A percentile compares a stretch with the other conserved stretches of the same genome.
Conservation (phyloP, 208 protist species). For the Novymonas esmeraldas region DNA sequence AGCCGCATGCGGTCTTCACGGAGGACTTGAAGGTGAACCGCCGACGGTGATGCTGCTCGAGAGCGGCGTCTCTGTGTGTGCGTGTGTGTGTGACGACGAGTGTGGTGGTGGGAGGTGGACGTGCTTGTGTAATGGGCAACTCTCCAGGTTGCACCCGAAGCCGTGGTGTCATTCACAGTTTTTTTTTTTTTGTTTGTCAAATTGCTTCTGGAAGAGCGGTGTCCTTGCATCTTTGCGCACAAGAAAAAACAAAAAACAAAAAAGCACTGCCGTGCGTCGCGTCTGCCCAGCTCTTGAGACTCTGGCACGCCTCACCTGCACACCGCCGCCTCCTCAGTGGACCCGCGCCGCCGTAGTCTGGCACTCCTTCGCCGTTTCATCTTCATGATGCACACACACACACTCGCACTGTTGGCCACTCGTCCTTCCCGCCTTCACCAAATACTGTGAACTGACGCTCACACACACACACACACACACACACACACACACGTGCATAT, state of each 20-base stretch:
- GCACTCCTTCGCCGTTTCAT: no score
- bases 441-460: background rate
- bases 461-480: background rate
- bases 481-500: background rate
- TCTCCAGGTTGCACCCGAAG: no score
- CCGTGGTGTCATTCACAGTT: background rate
- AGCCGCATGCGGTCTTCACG: conserved; percentile 85
- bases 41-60: conserved; percentile 11
- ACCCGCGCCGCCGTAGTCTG: no score
- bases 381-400: no score
- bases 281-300: no score
- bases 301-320: no score
- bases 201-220: background rate
- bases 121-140: no score
- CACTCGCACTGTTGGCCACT: no score
- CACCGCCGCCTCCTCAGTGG: no score
- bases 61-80: background rate
- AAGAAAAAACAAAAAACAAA: conserved; percentile 2
- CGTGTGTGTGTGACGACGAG: no score
- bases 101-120: no score
- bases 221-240: conserved; percentile 4
- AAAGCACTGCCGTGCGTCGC: no score
- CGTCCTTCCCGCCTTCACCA: background rate
- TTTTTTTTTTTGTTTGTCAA: background rate
- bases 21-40: conserved; percentile 73